A percentile compares a stretch with the other conserved stretches of the same genome.
Evolutionary conservation across 1,284 basidiomycete genomes (phyloP).

Genomic region (Limonomyces culmigenus): DNA sequence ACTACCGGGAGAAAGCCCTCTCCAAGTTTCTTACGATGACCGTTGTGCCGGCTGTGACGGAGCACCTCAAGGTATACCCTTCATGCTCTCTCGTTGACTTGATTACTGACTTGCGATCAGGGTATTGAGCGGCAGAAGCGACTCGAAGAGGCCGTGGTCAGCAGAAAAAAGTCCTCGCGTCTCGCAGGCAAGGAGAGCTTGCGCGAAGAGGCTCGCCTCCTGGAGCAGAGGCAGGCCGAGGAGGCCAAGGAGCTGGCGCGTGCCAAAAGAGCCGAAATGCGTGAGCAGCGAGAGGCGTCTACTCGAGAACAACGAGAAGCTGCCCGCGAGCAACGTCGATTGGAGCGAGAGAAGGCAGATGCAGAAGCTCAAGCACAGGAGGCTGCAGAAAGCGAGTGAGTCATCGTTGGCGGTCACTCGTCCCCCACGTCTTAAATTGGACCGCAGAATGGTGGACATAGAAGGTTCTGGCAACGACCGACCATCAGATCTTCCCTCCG

Average conservation of each 20-base stretch:
- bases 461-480: too few relatives aligned
- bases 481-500: too few relatives aligned
- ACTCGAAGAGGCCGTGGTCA: slow-evolving; percentile 51
- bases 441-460: too few relatives aligned
- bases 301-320: slow-evolving; percentile 40
- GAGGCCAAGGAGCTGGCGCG: slow-evolving; percentile 49
- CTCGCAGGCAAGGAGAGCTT: slow-evolving; percentile 60
- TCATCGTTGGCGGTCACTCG: too few relatives aligned
- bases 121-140: slow-evolving; percentile 43
- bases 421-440: too few relatives aligned
- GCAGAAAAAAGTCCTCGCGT: slow-evolving; percentile 73
- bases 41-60: slow-evolving; percentile 49
- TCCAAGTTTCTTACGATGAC: slow-evolving; percentile 47
- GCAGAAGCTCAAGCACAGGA: too few relatives aligned
- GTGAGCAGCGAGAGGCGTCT: slow-evolving; percentile 45
- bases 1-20: slow-evolving; percentile 67
- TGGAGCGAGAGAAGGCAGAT: slow-evolving; percentile 37
- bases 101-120: slow-evolving; percentile 25
- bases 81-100: slow-evolving; percentile 1
- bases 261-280: slow-evolving; percentile 41
- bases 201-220: slow-evolving; percentile 45
- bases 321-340: slow-evolving; percentile 32
- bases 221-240: slow-evolving; percentile 36
- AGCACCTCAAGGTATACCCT: slow-evolving; percentile 37
- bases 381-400: too few relatives aligned